phyloP scores from a whole-genome alignment of 176 grass and related monocot species.

The Raddia distichophylla region DNA sequence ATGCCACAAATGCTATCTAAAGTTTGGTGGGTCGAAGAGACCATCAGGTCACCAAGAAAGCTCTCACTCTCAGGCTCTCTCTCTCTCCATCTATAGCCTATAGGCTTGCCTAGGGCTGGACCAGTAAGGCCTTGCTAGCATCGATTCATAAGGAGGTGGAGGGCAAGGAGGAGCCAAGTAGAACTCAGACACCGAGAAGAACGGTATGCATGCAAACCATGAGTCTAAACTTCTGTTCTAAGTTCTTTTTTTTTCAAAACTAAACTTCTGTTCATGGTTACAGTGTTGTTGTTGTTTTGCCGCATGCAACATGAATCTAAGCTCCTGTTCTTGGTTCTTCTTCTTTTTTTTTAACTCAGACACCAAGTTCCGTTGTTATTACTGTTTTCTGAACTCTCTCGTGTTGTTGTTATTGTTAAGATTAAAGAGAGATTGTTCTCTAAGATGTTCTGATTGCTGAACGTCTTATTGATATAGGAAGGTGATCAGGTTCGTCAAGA shows the following conservation, averaged over 20 bases:
- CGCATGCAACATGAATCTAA: neutral
- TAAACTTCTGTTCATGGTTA: neutral
- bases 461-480: conserved; percentile 2
- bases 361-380: neutral
- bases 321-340: neutral
- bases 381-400: neutral
- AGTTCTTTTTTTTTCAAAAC: neutral
- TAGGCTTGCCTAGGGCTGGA: conserved; percentile 46
- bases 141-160: conserved; percentile 39
- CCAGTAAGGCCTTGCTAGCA: conserved; percentile 24
- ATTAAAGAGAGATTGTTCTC: neutral
- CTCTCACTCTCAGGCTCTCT: conserved; percentile 26
- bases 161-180: neutral
- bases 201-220: conserved; percentile 25
- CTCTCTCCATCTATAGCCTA: neutral
- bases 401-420: too few species aligned
- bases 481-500: conserved; percentile 27
- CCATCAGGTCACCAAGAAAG: conserved; percentile 40
- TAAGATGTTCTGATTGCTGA: neutral
- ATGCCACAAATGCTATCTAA: conserved; percentile 53
- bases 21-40: conserved; percentile 44
- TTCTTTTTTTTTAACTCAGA: neutral
- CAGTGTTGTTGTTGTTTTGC: neutral
- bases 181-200: neutral
- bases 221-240: neutral